Evolutionary conservation across 2,329 filamentous ascomycete species (phyloP), one percentile per base, ranked within the genome.

Genomic region (Orbilia oligospora): DNA sequence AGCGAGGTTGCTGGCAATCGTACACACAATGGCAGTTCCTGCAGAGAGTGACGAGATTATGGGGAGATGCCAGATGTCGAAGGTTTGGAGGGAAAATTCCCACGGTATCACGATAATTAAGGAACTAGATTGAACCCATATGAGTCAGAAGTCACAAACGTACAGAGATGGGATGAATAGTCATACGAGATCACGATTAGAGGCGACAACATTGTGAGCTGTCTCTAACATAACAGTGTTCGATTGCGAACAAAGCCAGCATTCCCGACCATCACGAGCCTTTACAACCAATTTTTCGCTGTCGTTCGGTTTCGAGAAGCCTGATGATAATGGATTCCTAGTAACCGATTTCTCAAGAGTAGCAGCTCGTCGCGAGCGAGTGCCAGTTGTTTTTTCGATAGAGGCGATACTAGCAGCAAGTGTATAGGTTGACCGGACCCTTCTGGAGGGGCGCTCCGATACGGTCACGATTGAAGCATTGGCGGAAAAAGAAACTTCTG

Each of bases 81-180:
- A 77, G 53, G 33, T 67, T 77, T n/a, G 73, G 73, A 46, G 73
- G 73, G 44, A 77, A 77, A 27, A 77, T 77, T 48, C 73, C 73
- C 3, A 77, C 73, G 14, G 63, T 71, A 41, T 77, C 73, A 44
- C 73, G 73, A 53, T 77, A 77, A 24, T 77, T 77, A 1, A 77
- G 61, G 24, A 77, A 77, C 73, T 77, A 53, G 0, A 58, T 61
- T 36, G 56, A 36, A 24, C 67, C 44, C 58, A 44, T 14, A 68
- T 68, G 18, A 16, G 73, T 71, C 51, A 77, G 61, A 71, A 71
- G 73, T 77, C 67, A 77, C 67, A 64, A 27, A 30, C 9, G 6
- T n/a, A 51, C 44, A 18, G 5, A 24, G 20, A 44, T 3, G 48
- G 38, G 33, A n/a, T 41, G 56, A n/a, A 12, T 36, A 41, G 20